Evolutionary conservation across 202 grass and related monocot species (phyloP).

Genomic region (Dendrocalamus latiflorus): DNA sequence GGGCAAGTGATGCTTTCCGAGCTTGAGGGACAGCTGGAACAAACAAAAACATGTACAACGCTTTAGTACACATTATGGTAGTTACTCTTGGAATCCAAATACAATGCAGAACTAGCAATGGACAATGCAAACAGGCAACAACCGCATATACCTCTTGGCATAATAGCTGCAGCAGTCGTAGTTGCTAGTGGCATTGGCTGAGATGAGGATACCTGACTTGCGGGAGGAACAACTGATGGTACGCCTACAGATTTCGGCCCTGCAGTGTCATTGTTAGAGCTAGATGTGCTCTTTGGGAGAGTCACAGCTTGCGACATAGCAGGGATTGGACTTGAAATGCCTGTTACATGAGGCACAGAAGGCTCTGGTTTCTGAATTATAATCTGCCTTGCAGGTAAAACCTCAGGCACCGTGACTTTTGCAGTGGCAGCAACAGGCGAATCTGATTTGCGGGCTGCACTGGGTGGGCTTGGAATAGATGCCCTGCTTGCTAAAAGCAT

Average conservation of each 20-base stretch:
- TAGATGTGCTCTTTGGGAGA: conserved; percentile 29
- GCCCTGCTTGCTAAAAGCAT: conserved; percentile 72
- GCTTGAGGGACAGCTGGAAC: conserved; percentile 74
- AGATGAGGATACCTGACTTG: conserved; percentile 27
- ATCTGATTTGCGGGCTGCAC: conserved; percentile 10
- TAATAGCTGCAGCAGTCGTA: conserved; percentile 19
- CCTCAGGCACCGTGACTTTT: conserved; percentile 35
- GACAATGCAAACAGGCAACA: too few species aligned
- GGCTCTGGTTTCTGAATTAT: conserved; percentile 25
- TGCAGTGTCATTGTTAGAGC: conserved; percentile 35
- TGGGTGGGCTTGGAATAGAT: conserved; percentile 33
- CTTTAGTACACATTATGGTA: neutral
- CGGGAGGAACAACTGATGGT: conserved; percentile 9
- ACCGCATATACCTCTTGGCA: conserved; percentile 73
- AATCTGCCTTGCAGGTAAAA: conserved; percentile 38
- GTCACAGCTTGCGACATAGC: conserved; percentile 23
- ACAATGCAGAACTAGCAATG: neutral
- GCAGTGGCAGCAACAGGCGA: neutral
- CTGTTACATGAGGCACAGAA: conserved; percentile 18
- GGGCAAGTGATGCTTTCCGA: conserved; percentile 66
- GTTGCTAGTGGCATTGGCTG: conserved; percentile 20
- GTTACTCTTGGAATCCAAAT: neutral
- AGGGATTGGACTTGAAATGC: conserved; percentile 34
- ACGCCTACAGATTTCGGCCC: conserved; percentile 24
- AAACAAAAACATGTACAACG: neutral